Evolutionary conservation across 495 filamentous ascomycete species (phyloP), one percentile per base, ranked within the genome.

Genomic region (Pyronema domesticum): DNA sequence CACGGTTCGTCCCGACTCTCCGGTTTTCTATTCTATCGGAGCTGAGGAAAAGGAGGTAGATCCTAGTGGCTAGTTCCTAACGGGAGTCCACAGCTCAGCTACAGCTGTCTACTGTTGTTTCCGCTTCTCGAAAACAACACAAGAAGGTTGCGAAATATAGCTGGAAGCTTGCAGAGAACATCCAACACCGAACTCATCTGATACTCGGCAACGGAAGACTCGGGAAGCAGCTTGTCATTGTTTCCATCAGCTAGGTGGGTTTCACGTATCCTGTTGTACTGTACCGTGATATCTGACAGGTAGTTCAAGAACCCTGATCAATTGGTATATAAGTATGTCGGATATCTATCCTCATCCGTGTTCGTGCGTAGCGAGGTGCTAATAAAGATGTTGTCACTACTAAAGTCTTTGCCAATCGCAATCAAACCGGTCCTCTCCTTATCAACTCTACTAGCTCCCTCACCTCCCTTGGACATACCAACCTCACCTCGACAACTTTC

Each of bases 171-270:
- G 47, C 47, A 35, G 47, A 14, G 23, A 36, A 36, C 34, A 17
- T 50, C 47, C 47, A 35, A 8, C 34, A 23, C 47, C 17, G 47
- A 36, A 11, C 10, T 34, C 47, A 35, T 50, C 47, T 50, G 47
- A 50, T 50, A 13, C 13, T 50, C 47, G 47, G 47, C 23, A 50
- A 13, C 47, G 47, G 30, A 10, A 17, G 17, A 50, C 13, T 34
- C 47, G 47, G 47, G 30, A 35, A 50, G 23, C 18, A 50, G 17
- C 47, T 50, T 50, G 5, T 36, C 47, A 34, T 50, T 50, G 47
- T 50, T 50, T 50, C 30, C 30, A 13, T 13, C 45, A n/a, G 9
- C 15, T 36, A 35, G 18, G 47, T 50, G 47, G 47, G 47, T 50
- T 50, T 36, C 30, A 47, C 9, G 34, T 34, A 36, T 36, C 47